Percentiles rank a stretch among this genome's conserved stretches.
Evolutionary conservation across 768 basidiomycete genomes (phyloP).

Genomic region (Russula abietina): DNA sequence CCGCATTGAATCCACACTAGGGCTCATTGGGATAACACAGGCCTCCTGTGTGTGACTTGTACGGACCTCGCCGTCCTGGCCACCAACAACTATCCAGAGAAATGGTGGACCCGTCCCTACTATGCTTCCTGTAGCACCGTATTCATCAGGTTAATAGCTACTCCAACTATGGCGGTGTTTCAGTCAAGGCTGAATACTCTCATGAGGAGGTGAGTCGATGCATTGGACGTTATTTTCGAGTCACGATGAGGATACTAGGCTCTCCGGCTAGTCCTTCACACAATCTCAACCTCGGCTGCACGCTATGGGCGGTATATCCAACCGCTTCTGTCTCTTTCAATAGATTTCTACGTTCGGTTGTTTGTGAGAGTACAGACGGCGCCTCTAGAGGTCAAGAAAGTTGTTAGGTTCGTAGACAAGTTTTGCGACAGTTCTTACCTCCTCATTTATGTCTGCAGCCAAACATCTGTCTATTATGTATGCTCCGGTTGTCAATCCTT

Average conservation of each 20-base stretch:
- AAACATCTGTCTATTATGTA: conserved; percentile 79
- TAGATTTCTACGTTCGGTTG: conserved; percentile 94
- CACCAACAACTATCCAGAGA: conserved; percentile 91
- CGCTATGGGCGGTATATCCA: conserved; percentile 90
- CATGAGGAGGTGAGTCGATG: conserved; percentile 73
- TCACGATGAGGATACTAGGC: conserved; percentile 45
- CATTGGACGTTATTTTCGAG: not conserved
- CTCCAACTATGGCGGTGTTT: conserved; percentile 91
- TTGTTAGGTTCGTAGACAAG: conserved; percentile 53
- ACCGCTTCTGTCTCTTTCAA: conserved; percentile 84
- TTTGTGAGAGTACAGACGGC: conserved; percentile 75
- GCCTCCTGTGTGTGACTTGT: conserved; percentile 91
- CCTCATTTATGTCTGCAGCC: conserved; percentile 41
- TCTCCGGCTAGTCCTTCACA: conserved; percentile 83
- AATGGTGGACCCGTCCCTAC: conserved; percentile 56
- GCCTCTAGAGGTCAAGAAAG: conserved; percentile 79
- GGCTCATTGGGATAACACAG: conserved; percentile 34
- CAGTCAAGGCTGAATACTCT: conserved; percentile 87
- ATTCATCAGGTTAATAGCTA: conserved; percentile 45
- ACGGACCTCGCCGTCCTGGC: conserved; percentile 94
- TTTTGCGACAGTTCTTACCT: not conserved
- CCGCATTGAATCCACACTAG: not conserved
- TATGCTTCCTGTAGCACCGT: not conserved
- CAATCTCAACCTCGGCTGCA: conserved; percentile 79
- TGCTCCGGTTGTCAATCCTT: conserved; percentile 80